Conservation (phyloP, 2,329 filamentous ascomycete genomes). For the Malbranchea zuffiana region DNA sequence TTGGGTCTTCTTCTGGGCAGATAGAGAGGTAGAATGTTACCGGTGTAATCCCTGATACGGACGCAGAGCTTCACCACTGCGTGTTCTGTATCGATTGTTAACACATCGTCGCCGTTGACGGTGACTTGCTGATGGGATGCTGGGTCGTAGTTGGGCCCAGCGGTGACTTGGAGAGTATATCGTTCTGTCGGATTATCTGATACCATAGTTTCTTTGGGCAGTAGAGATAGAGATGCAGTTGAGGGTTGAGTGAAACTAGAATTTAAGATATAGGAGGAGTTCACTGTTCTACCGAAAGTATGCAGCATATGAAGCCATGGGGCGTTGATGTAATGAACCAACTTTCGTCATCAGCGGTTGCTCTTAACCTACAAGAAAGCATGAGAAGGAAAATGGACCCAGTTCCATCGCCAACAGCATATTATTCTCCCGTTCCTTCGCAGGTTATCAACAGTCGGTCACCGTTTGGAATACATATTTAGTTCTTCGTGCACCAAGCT, state of each 20-base stretch:
- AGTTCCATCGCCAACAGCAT: no score
- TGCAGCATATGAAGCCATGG: no score
- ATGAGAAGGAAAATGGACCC: no score
- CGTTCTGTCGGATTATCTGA: conserved; percentile 10
- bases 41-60: conserved; percentile 55
- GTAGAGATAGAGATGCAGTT: neutral
- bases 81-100: conserved; percentile 52
- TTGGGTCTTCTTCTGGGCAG: neutral
- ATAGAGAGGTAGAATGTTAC: conserved; percentile 15
- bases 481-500: no score
- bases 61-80: conserved; percentile 61
- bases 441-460: no score
- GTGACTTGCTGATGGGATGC: conserved; percentile 60
- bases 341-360: no score
- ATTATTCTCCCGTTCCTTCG: no score
- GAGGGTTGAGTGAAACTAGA: neutral
- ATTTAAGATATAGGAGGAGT: neutral
- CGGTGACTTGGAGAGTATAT: conserved; percentile 72
- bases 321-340: no score
- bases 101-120: conserved; percentile 58
- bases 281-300: no score
- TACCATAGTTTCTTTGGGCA: conserved; percentile 8
- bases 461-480: no score
- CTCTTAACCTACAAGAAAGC: no score
- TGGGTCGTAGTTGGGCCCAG: conserved; percentile 64